Percentiles rank a stretch among this genome's conserved stretches.
These are phyloP conservation scores for Yamadazyma blattariae DNA, from an alignment of 1,139 yeast genomes.

Conservation along the genomic window DNA sequence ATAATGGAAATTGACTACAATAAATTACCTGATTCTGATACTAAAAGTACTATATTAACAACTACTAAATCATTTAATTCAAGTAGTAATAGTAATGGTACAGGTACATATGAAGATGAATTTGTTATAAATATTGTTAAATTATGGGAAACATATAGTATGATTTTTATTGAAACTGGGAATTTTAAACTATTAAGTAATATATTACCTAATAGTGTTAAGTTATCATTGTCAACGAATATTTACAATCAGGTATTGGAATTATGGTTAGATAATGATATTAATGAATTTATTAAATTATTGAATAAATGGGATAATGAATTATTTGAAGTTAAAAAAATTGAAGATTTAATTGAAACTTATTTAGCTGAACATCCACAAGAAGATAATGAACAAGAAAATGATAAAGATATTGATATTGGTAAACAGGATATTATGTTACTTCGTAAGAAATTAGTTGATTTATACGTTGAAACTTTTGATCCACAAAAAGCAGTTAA, in stretches of 20 bases:
- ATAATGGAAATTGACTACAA: constrained; percentile 35
- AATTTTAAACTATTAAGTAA: constrained; percentile 49
- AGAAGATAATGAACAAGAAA: too few relatives aligned
- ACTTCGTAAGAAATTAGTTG: constrained; percentile 52
- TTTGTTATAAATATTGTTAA: constrained; percentile 30
- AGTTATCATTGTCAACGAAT: constrained; percentile 31
- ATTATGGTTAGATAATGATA: constrained; percentile 41
- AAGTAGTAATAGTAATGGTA: neutral
- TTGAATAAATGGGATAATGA: constrained; percentile 58
- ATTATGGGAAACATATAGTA: constrained; percentile 71
- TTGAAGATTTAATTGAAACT: constrained; percentile 51
- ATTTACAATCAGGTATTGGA: constrained; percentile 54
- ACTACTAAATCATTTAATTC: constrained; percentile 7
- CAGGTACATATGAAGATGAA: constrained; percentile 24
- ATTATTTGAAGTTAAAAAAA: constrained; percentile 46
- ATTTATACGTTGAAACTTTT: constrained; percentile 53
- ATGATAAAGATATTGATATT: too few relatives aligned
- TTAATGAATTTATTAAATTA: constrained; percentile 34
- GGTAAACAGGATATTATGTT: neutral
- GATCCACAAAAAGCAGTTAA: constrained; percentile 64
- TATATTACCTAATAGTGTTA: constrained; percentile 47
- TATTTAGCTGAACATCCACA: constrained; percentile 21
- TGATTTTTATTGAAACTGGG: constrained; percentile 48
- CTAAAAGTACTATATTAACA: constrained; percentile 27
- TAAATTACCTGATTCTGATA: constrained; percentile 29